Evolutionary conservation across 2,329 filamentous ascomycete genomes (phyloP).

Genomic region (Xylariaceae sp.): DNA sequence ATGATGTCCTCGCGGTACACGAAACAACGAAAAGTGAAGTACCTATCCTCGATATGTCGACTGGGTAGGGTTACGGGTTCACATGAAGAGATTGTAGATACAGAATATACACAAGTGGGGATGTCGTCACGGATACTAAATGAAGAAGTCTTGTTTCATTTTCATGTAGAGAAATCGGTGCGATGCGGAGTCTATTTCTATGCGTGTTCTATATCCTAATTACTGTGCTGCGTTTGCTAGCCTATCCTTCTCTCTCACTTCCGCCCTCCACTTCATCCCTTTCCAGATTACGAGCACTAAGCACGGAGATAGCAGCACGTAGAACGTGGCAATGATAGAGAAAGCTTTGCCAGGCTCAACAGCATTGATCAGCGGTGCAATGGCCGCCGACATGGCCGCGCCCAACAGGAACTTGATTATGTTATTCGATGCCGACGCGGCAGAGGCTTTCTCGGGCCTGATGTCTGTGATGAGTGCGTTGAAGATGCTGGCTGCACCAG

Average conservation of each 20-base stretch:
- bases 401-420: constrained; percentile 65
- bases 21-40: too few species aligned
- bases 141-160: too few species aligned
- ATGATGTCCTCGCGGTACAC: too few species aligned
- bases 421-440: constrained; percentile 67
- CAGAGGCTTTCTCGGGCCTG: constrained; percentile 64
- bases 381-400: constrained; percentile 63
- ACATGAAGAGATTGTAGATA: too few species aligned
- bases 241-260: constrained; percentile 48
- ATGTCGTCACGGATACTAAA: too few species aligned
- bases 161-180: too few species aligned
- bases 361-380: constrained; percentile 61
- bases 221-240: neutral
- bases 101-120: too few species aligned
- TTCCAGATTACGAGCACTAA: constrained; percentile 54
- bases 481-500: constrained; percentile 65
- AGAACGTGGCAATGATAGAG: constrained; percentile 61
- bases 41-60: too few species aligned
- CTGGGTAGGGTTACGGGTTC: too few species aligned
- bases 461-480: constrained; percentile 68
- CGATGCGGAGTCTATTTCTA: too few species aligned
- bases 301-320: constrained; percentile 54
- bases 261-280: constrained; percentile 56
- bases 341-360: constrained; percentile 67
- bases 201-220: too few species aligned